Base-by-base conservation (phyloP, 805 yeast genomes). In the Blastobotrys parvus region DNA sequence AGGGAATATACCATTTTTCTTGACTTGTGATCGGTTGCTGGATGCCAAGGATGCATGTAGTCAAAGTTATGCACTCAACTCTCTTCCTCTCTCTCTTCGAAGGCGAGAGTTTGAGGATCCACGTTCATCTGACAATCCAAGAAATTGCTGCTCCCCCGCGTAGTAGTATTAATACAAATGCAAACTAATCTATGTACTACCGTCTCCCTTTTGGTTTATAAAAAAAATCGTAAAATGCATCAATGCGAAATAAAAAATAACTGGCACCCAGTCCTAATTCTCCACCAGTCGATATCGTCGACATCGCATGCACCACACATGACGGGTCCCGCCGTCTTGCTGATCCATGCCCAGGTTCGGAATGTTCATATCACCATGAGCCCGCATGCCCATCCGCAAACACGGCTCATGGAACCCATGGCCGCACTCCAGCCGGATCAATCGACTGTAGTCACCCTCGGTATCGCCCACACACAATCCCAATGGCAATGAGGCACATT, bases 231-330 rank as follows among this genome's bases (percentile, higher is more conserved):
- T n/a, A n/a, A n/a, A n/a, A n/a, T n/a, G n/a, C n/a, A n/a, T n/a
- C n/a, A n/a, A n/a, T n/a, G n/a, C n/a, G n/a, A n/a, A n/a, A n/a
- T n/a, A n/a, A n/a, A n/a, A n/a, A n/a, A n/a, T n/a, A 31, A 7
- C 18, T 25, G 7, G 10, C 29, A 7, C 29, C 11, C 7, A 25
- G 11, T 8, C 29, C 29, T 25, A 25, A 11, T 7, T 11, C 29
- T 11, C 29, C 32, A 52, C 51, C 15, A 46, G 42, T 16, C 51
- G 48, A 38, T 58, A 58, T 15, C 59, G 47, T 4, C 63, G 52
- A 35, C 63, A 58, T 20, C 60, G 42, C 44, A 47, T 49, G 40
- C 63, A 58, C 63, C 63, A 58, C n/a, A 58, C 60, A 20, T 55
- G 54, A n/a, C 42, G 42, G 10, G 35, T 32, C n/a, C n/a, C n/a